Percentiles rank a stretch among this genome's conserved stretches.
Evolutionary conservation across 2,329 filamentous ascomycete species (phyloP).

Genomic region (Alternaria sp.): DNA sequence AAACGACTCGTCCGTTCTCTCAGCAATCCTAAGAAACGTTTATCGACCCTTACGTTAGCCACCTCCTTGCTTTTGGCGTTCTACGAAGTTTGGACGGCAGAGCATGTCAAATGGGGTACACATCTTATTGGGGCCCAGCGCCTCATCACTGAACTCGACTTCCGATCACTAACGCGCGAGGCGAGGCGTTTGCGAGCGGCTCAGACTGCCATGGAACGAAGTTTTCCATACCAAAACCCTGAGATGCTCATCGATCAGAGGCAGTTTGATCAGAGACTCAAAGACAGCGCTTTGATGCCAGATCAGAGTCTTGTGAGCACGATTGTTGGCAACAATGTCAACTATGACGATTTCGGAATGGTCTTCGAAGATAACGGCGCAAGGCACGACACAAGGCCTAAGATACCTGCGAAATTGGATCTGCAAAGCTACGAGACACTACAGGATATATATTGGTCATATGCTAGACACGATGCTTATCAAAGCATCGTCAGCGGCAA

Average conservation of each 20-base stretch:
- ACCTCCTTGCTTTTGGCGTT: slow-evolving; percentile 87
- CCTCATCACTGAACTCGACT: slow-evolving; percentile 83
- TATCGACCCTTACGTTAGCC: slow-evolving; percentile 83
- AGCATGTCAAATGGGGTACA: slow-evolving; percentile 95
- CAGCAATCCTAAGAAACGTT: slow-evolving; percentile 73
- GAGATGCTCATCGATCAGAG: slow-evolving; percentile 44
- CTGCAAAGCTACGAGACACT: slow-evolving; percentile 82
- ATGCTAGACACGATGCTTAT: slow-evolving; percentile 90
- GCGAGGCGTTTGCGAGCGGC: slow-evolving; percentile 71
- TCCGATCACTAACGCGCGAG: slow-evolving; percentile 74
- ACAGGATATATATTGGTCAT: slow-evolving; percentile 95
- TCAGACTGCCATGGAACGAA: slow-evolving; percentile 52
- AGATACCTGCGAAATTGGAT: slow-evolving; percentile 59
- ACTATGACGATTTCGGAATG: slow-evolving; percentile 66
- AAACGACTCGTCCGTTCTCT: slow-evolving; percentile 81
- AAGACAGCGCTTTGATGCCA: slow-evolving; percentile 57
- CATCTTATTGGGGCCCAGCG: slow-evolving; percentile 87
- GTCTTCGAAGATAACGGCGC: slow-evolving; percentile 52
- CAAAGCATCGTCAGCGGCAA: slow-evolving; percentile 91
- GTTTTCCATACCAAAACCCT: slow-evolving; percentile 42
- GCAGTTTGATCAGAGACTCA: slow-evolving; percentile 44
- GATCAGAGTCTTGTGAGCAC: slow-evolving; percentile 65
- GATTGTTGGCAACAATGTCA: slow-evolving; percentile 65
- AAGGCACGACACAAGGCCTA: slow-evolving; percentile 49
- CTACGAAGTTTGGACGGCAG: slow-evolving; percentile 93